These are phyloP conservation scores for Verticillium klebahnii DNA, from an alignment of 2,329 filamentous ascomycete species.

Conservation along the genomic window DNA sequence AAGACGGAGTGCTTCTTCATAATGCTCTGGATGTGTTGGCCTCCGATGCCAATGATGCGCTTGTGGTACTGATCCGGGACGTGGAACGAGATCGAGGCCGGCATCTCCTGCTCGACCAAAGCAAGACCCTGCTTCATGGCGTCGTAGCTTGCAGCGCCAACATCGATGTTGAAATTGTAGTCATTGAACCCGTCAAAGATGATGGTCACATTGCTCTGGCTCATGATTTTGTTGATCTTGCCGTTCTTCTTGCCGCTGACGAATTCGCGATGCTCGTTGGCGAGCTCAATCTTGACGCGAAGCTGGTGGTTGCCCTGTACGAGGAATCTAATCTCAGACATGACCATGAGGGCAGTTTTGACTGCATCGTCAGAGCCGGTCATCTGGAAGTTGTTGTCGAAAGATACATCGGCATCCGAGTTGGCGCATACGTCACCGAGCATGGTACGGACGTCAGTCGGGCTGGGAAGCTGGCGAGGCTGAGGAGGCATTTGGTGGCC, in stretches of 20 bases:
- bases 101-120: slow-evolving; percentile 98
- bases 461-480: slow-evolving; percentile 51
- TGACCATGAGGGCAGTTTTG: slow-evolving; percentile 89
- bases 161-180: slow-evolving; percentile 99
- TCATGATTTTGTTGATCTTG: slow-evolving; percentile 99
- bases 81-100: slow-evolving; percentile 97
- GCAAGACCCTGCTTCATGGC: slow-evolving; percentile 89
- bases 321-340: slow-evolving; percentile 87
- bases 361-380: slow-evolving; percentile 95
- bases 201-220: slow-evolving; percentile 97
- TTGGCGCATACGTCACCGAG: slow-evolving; percentile 94
- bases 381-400: slow-evolving; percentile 92
- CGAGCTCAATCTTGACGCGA: slow-evolving; percentile 95
- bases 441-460: slow-evolving; percentile 82
- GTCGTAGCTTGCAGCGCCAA: slow-evolving; percentile 87
- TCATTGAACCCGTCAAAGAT: slow-evolving; percentile 99
- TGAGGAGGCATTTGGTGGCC: slow-evolving; percentile 42
- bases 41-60: slow-evolving; percentile 96
- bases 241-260: slow-evolving; percentile 99
- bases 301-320: slow-evolving; percentile 86
- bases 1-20: slow-evolving; percentile 99
- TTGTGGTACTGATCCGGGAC: slow-evolving; percentile 99
- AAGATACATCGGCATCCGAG: slow-evolving; percentile 89
- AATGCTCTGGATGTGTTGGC: slow-evolving; percentile 97
- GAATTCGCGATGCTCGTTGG: slow-evolving; percentile 99